Evolutionary conservation across 129 eudicot genomes (phyloP).

Genomic region (Arctium minus): DNA sequence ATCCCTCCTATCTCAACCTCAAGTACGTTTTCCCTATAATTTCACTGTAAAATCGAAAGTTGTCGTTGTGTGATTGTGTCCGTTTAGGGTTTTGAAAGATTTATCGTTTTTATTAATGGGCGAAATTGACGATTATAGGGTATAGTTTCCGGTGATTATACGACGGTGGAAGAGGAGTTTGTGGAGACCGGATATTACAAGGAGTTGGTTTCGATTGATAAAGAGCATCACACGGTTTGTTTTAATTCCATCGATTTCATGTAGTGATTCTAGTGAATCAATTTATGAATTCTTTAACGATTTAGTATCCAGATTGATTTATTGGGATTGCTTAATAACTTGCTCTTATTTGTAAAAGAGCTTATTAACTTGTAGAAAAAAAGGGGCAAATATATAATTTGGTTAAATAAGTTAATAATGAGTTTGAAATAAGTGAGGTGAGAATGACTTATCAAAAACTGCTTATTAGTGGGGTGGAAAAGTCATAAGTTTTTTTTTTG

Average conservation of each 20-base stretch:
- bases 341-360: no score
- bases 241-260: neutral
- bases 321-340: no score
- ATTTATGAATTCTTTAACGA: neutral
- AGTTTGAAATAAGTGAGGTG: no score
- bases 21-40: conserved; percentile 24
- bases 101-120: neutral
- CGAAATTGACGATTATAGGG: conserved; percentile 2
- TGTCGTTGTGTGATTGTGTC: neutral
- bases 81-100: neutral
- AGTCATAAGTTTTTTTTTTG: no score
- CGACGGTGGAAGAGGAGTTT: conserved; percentile 41
- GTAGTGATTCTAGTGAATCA: neutral
- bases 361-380: no score
- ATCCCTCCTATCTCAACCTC: conserved; percentile 40
- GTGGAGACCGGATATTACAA: conserved; percentile 62
- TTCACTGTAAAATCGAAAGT: neutral
- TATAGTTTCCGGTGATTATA: conserved; percentile 12
- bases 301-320: no score
- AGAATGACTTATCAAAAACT: no score
- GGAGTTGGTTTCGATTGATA: conserved; percentile 47
- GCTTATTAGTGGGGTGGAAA: no score
- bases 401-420: no score
- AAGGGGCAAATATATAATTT: no score
- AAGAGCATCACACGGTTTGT: conserved; percentile 59